Conservation (phyloP, 208 protist species). For the Phytomonas sp. region DNA sequence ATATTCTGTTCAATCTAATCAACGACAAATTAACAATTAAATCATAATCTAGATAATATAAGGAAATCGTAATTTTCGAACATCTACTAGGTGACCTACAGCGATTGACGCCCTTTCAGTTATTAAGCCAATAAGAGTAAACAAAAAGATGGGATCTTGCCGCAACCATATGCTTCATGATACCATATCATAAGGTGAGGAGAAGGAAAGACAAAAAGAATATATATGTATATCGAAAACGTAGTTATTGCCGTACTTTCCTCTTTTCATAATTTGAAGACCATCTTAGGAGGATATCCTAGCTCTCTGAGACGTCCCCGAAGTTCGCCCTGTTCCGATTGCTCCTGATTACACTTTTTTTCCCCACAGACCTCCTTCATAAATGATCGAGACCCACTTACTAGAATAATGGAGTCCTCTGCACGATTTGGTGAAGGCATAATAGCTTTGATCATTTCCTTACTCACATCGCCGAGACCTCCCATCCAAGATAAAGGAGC, state of each 20-base stretch:
- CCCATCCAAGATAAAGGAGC: conserved; percentile 87
- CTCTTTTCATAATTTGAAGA: conserved; percentile 69
- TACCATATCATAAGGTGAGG: conserved; percentile 15
- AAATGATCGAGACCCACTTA: conserved; percentile 83
- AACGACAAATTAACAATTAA: not conserved
- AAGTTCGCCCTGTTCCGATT: conserved; percentile 77
- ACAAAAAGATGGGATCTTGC: not conserved
- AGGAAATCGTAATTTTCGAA: not conserved
- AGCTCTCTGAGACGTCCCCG: conserved; percentile 82
- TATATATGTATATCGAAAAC: not conserved
- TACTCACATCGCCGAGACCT: conserved; percentile 80
- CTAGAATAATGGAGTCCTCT: conserved; percentile 74
- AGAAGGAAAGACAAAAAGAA: conserved; percentile 14
- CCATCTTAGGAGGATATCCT: conserved; percentile 80
- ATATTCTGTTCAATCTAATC: not conserved
- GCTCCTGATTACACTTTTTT: conserved; percentile 75
- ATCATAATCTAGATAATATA: conserved; percentile 5
- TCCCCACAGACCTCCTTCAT: conserved; percentile 84
- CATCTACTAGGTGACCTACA: not conserved
- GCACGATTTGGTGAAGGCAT: conserved; percentile 80
- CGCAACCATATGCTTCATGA: not conserved
- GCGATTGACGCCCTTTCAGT: too few species aligned
- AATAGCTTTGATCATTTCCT: conserved; percentile 84
- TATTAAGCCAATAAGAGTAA: conserved; percentile 6
- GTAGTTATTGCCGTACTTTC: not conserved